Evolutionary conservation across 164 flowering plant species (phyloP).

Genomic region (Magnolia changhungtana): DNA sequence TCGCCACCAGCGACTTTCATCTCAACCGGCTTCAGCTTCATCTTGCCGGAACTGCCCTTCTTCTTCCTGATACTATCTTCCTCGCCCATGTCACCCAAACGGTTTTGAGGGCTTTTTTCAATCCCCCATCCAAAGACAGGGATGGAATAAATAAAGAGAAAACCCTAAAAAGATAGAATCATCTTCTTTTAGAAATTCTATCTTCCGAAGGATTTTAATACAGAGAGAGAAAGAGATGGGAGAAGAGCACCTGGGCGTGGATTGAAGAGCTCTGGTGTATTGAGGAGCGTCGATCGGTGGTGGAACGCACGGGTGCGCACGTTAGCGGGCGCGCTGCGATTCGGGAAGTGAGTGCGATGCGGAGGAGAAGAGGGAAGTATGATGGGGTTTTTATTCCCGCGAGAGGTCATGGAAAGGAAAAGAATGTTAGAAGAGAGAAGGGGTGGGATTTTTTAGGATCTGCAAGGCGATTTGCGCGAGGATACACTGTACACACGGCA

Average conservation of each 20-base stretch:
- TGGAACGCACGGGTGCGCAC: not conserved
- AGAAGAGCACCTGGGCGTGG: not conserved
- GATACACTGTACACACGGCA: not conserved
- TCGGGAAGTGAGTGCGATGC: not conserved
- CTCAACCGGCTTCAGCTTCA: slow-evolving; percentile 6
- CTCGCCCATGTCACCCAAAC: slow-evolving; percentile 8
- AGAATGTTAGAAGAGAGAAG: not conserved
- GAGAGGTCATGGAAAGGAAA: not conserved
- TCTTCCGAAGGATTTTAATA: not conserved
- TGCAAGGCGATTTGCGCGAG: not conserved
- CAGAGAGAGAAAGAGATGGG: not conserved
- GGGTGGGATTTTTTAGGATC: not conserved
- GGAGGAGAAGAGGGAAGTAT: not conserved
- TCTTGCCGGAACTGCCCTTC: slow-evolving; percentile 7
- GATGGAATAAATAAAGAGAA: not conserved
- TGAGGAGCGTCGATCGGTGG: not conserved
- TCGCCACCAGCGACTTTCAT: slow-evolving; percentile 5
- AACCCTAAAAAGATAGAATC: not conserved
- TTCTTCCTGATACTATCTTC: slow-evolving; percentile 5
- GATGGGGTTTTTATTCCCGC: not conserved
- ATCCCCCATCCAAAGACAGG: not conserved
- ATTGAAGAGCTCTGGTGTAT: not conserved
- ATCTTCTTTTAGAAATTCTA: not conserved
- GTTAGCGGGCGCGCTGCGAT: not conserved
- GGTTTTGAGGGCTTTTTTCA: not conserved